These are phyloP conservation scores for Aspergillus latus DNA, from an alignment of 2,329 filamentous ascomycete genomes.

Conservation along the genomic window DNA sequence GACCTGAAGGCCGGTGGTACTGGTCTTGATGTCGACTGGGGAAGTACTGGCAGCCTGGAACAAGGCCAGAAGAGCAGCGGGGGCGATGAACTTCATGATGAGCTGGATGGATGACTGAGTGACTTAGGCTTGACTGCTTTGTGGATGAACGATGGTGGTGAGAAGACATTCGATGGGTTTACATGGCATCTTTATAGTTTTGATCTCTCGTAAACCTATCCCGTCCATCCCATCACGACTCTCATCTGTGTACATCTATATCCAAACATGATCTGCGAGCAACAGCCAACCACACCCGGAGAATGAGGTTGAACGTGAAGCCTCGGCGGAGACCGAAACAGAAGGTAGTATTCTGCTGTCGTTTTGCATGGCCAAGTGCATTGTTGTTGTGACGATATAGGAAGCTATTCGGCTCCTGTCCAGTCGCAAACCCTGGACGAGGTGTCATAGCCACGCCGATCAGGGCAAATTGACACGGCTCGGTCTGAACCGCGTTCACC, in stretches of 20 bases:
- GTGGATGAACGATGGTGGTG: neutral
- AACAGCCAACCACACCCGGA: neutral
- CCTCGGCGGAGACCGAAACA: slow-evolving; percentile 12
- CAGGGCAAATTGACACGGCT: neutral
- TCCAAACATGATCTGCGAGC: neutral
- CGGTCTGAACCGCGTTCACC: too few species aligned
- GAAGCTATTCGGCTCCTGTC: slow-evolving; percentile 5
- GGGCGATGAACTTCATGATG: slow-evolving; percentile 26
- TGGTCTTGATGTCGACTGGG: slow-evolving; percentile 15
- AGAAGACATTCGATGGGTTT: neutral
- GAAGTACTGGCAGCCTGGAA: slow-evolving; percentile 21
- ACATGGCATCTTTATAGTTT: neutral
- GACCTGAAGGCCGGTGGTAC: slow-evolving; percentile 30
- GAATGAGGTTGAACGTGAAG: neutral
- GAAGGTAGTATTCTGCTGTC: slow-evolving; percentile 18
- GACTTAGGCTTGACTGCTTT: neutral
- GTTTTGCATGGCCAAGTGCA: neutral
- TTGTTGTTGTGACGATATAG: neutral
- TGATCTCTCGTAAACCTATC: neutral
- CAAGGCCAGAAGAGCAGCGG: slow-evolving; percentile 24
- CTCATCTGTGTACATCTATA: neutral
- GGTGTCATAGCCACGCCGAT: neutral
- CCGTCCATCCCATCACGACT: neutral
- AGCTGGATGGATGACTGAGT: neutral
- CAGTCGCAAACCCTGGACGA: neutral